Base-by-base conservation (phyloP, 2,329 filamentous ascomycete genomes). In the Calycina herbarum region DNA sequence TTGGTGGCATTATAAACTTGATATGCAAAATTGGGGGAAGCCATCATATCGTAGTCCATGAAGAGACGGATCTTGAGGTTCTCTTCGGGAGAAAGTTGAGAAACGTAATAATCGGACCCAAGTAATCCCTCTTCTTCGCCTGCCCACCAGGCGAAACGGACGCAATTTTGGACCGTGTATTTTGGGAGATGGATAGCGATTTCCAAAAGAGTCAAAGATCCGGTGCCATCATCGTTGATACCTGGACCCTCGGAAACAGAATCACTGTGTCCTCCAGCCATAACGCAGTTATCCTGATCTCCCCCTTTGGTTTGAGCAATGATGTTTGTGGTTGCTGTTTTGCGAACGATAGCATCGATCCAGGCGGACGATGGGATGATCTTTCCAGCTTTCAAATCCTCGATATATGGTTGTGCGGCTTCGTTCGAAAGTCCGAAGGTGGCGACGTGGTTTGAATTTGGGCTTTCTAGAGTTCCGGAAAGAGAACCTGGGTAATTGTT, bases 41-140 rank as follows among this genome's bases (percentile, higher is more conserved):
- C 86, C 78, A 89, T 82, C 87, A 89, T 89, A 75, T 89, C 87
- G 71, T 89, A 89, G 77, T 89, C 86, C 82, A 89, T 86, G 70
- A 89, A 89, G 3, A 89, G 79, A 8, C 86, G 83, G 65, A 89
- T 84, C 77, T 85, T 85, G 64, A 77, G 70, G 74, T 87, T 86
- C 76, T 89, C 86, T 31, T 82, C 81, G 1, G 78, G 68, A 0
- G 82, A 75, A 24, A 89, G 80, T 24, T 78, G 77, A 1, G 78
- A 77, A 38, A 86, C 85, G 72, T 89, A 89, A 77, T 83, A 85
- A 71, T 82, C 86, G 70, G 81, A 93, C 69, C 80, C 87, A 2
- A 89, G 58, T 0, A 89, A 83, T 27, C 86, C 85, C 69, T 88
- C 85, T 76, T 89, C 87, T 75, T 89, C 87, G 42, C 81, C 87